Evolutionary conservation across 148 eudicot genomes (phyloP), one percentile per base, ranked within the genome.

Genomic region (Euryodendron excelsum): DNA sequence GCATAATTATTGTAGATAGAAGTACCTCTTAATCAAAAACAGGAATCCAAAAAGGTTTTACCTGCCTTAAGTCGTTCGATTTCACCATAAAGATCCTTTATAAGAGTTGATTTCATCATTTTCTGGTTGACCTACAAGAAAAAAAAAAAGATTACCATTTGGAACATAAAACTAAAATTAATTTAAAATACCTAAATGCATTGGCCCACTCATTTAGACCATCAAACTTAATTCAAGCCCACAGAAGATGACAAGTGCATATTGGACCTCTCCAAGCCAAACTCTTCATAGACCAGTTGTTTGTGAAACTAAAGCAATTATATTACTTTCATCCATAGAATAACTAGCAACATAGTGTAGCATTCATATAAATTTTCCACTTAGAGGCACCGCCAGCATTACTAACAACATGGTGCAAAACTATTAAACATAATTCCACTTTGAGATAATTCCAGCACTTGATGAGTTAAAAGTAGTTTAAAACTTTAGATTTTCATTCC

Each of bases 81-180:
- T 88, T 94, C 98, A 78, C 94, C 91, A 77, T 94, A 94, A 45
- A 94, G 93, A 83, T 94, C 98, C 78, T 94, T 94, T 71, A 94
- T 94, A 56, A 94, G 87, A 53, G 98, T 91, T 64, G 98, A 80
- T 82, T 94, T 94, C 98, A 94, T 94, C 98, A 94, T 94, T 62
- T 94, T 94, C 70, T 94, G 98, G 78, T 94, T 94, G 10, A 94
- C 94, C 98, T 93, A 75, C 36, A 82, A n/a, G 59, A 41, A 13
- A 62, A 11, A 21, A 11, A 45, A 47, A 59, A 4, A 44, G 23
- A 27, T 15, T 5, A 27, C 11, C 53, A 31, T 15, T 53, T 12
- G 14, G 11, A 44, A 27, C 50, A 31, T n/a, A 17, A 23, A 12
- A 56, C 33, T 39, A 30, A 37, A 5, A 59, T 61, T 17, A 74